A percentile compares a stretch with the other conserved stretches of the same genome.
Evolutionary conservation across 805 yeast species (phyloP).

Genomic region (Candida patagonica): DNA sequence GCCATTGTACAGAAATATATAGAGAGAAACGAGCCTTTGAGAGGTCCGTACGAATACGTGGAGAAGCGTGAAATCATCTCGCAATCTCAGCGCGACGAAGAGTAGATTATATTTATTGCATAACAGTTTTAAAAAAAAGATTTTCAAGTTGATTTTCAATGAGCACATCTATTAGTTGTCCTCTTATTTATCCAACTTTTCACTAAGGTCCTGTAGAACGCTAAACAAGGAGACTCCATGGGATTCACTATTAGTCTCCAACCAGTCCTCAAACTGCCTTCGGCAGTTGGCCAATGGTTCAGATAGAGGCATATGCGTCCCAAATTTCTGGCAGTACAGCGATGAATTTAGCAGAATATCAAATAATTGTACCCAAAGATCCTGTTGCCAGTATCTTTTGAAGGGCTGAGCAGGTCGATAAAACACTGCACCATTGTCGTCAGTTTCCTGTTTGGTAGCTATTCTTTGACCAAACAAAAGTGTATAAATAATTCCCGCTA

Average conservation of each 20-base stretch:
- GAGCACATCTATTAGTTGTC: no score
- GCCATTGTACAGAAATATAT: not conserved
- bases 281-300: conserved; percentile 30
- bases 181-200: no score
- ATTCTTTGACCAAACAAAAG: conserved; percentile 64
- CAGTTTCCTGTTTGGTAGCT: conserved; percentile 29
- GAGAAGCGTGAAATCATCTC: not conserved
- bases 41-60: conserved; percentile 13
- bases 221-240: conserved; percentile 17
- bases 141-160: no score
- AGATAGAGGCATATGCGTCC: conserved; percentile 33
- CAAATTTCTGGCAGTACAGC: conserved; percentile 9
- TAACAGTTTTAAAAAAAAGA: no score
- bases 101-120: conserved; percentile 2
- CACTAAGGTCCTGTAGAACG: conserved; percentile 14
- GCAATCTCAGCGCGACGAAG: not conserved
- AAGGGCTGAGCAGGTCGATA: conserved; percentile 38
- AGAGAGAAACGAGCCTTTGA: conserved; percentile 4
- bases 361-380: conserved; percentile 63
- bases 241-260: conserved; percentile 24
- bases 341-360: conserved; percentile 54
- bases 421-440: conserved; percentile 13
- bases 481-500: conserved; percentile 66
- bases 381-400: conserved; percentile 68
- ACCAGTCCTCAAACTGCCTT: conserved; percentile 34